These are phyloP conservation scores for Zoysia japonica DNA, from an alignment of 176 grass and related monocot species.

Conservation along the genomic window DNA sequence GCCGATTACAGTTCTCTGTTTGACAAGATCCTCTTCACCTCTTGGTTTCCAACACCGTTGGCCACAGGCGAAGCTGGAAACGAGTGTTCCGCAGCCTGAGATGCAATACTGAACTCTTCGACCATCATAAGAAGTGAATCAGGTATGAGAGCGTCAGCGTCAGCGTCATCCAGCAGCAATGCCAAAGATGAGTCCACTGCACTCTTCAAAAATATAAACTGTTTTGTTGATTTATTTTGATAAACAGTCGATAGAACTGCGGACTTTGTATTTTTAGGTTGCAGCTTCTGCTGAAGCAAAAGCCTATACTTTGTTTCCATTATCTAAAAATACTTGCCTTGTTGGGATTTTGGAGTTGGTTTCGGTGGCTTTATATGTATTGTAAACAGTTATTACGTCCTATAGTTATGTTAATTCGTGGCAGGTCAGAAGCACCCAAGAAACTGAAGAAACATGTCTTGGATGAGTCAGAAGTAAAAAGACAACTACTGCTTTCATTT, in stretches of 20 bases:
- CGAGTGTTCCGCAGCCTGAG: constrained; percentile 68
- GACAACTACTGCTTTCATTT: neutral
- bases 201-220: constrained; percentile 14
- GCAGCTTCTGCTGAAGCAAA: neutral
- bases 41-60: constrained; percentile 23
- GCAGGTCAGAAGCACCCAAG: neutral
- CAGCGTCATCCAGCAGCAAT: constrained; percentile 58
- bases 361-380: constrained; percentile 41
- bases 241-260: too few relatives aligned
- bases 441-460: constrained; percentile 9
- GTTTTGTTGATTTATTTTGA: too few relatives aligned
- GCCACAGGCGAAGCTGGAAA: constrained; percentile 66
- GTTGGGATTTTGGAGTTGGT: neutral
- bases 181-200: constrained; percentile 76
- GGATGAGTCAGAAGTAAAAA: neutral
- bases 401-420: constrained; percentile 8
- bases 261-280: too few relatives aligned
- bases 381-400: neutral
- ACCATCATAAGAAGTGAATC: constrained; percentile 72
- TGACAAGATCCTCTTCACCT: constrained; percentile 1
- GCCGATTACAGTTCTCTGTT: neutral
- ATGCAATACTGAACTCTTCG: constrained; percentile 65
- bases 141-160: constrained; percentile 54
- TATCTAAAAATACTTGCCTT: constrained; percentile 59
- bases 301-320: neutral